Base-by-base conservation (phyloP, 306 rosid genomes). In the Rosa multiflora region DNA sequence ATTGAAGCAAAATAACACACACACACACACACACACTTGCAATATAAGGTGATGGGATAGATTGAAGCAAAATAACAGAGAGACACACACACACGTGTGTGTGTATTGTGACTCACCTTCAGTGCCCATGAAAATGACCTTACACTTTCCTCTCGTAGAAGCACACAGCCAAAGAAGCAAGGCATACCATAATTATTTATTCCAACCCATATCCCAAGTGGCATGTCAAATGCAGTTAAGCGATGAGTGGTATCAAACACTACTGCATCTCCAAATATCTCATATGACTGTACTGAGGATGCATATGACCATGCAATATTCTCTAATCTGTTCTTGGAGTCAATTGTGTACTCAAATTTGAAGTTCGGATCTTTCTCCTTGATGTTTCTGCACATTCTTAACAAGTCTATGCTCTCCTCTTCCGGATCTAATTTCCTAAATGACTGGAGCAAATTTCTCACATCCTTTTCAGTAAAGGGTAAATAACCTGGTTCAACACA, bases 171-270 rank as follows among this genome's bases (percentile, higher is more conserved):
- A 79, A 94, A 94, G 88, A 94, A 89, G 90, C 98, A 94, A 74
- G 98, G 98, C 98, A 92, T 94, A 69, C 98, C 97, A 84, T 92
- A 92, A 83, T 94, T 94, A 80, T 94, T 94, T 77, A 94, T 84
- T 78, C 98, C 98, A 81, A 94, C 97, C 98, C 94, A 94, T 78
- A 94, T 87, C 82, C 97, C 98, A 8, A 94, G 87, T 0, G 97
- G 97, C 98, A 94, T 92, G 85, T 94, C 98, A 74, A 92, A 91
- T 53, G 97, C 97, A 78, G 97, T 88, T 75, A 89, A 82, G 51
- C 95, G 97, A 77, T 94, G 98, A 55, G 97, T 90, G 63, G 98
- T 92, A 84, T 94, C 98, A 74, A 94, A 92, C 78, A 94, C 94
- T 83, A 92, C 95, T 0, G 94, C 92, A 81, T 94, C 98, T 68